Base-by-base conservation (phyloP, 1,284 basidiomycete species). In the Chalciporus sp. region DNA sequence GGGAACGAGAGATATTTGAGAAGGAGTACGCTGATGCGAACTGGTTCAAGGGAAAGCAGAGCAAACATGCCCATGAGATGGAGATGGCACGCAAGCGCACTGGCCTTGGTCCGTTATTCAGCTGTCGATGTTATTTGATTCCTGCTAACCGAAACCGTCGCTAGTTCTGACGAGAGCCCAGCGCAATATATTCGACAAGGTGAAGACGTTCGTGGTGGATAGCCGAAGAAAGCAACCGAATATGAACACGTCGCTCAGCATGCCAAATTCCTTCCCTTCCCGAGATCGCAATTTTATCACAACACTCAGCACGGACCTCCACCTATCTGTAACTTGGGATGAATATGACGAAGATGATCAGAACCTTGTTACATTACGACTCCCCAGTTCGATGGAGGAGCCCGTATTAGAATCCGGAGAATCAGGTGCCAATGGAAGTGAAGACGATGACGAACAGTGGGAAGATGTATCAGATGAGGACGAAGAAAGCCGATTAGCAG, bases 1-100 rank as follows among this genome's bases (percentile, higher is more conserved):
- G 93, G 79, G 97, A 99, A 72, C 79, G 82, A 57, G 93, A 95
- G 57, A 80, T 92, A 7, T 98, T 97, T 59, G 88, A 96, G 77
- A 88, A 87, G 72, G 94, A 97, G 67, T 92, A 90, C 61, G 84
- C 88, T 8, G 95, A 98, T 70, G 63, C 85, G 58, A 92, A 88
- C 63, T 95, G 94, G 90, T 90, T 88, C 69, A 94, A 92, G 73
- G 92, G 93, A 12, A 95, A 94, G 72, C 93, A 94, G 66, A 74
- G 76, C 33, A 92, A 88, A 67, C 81, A 88, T 63, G 76, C 84
- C 41, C 81, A 84, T 56, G 80, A 82, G 63, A 75, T 81, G 72
- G 84, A 85, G 59, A 62, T 70, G 50, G 80, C 73, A 8, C 71
- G 74, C 56, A 83, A 77, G 61, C 76, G 76, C 49, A 69, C 76